Evolutionary conservation across 129 eudicot genomes (phyloP), one percentile per base, ranked within the genome.

Genomic region (Artemisia tridentata): DNA sequence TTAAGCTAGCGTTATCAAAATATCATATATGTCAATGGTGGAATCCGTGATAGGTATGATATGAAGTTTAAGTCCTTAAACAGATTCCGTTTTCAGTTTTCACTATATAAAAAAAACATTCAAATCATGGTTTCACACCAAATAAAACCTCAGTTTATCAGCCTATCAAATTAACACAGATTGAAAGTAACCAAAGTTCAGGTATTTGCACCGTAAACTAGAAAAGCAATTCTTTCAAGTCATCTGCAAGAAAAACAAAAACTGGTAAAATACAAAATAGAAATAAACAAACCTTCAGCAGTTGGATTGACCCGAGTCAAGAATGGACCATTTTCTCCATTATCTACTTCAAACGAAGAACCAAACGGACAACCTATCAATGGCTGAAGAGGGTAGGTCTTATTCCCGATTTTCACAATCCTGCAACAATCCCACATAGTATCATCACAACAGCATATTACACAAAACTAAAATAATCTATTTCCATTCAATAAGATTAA

Each of bases 321-420:
- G 79, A 75, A 82, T 2, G 91, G 84, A 56, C 97, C 96, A 31
- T 79, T 79, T 46, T 57, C 67, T 27, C 88, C 96, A 79, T 49
- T 81, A 70, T 89, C 96, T 1, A 89, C 88, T 71, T 90, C 85
- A 82, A 89, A 93, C 29, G 85, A 21, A n/a, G 95, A 85, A 6
- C 98, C 98, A 68, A 93, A 93, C 2, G 88, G 87, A 65, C 88
- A 89, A 21, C 96, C 96, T 76, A 89, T 93, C 78, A 93, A 80
- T 21, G 98, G 96, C 86, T 80, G 85, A 60, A 93, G 88, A 6
- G 90, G 83, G 23, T 80, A 93, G 21, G 78, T 81, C 75, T 87
- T 85, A 78, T 87, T 85, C 78, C 98, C 95, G 72, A 93, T 83
- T 87, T 89, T 92, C 81, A 92, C 62, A 74, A 81, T 81, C 83